Evolutionary conservation across 129 eudicot genomes (phyloP).

Genomic region (Artemisia annua): DNA sequence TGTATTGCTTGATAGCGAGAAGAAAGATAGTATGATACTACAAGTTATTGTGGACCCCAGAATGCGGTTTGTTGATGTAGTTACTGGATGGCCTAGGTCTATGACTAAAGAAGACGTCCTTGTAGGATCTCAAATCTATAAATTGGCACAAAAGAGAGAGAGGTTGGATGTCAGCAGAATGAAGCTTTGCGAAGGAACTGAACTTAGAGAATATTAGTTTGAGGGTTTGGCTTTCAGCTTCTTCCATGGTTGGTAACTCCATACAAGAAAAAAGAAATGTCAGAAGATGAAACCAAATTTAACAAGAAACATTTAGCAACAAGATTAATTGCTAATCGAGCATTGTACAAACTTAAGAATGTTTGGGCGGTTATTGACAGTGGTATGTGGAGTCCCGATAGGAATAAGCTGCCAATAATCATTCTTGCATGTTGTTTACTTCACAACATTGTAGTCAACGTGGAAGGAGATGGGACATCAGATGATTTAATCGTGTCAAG

Average conservation of each 20-base stretch:
- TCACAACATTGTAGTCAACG: conserved; percentile 56
- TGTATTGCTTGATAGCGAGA: too few species aligned
- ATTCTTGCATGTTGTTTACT: too few species aligned
- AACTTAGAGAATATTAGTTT: conserved; percentile 55
- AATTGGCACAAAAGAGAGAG: conserved; percentile 37
- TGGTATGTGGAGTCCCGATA: conserved; percentile 63
- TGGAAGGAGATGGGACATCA: conserved; percentile 24
- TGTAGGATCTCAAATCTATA: conserved; percentile 38
- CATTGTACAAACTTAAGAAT: conserved; percentile 53
- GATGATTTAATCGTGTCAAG: conserved; percentile 22
- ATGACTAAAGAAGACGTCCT: too few species aligned
- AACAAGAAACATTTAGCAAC: conserved; percentile 51
- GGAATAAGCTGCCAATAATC: conserved; percentile 51
- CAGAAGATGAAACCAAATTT: conserved; percentile 35
- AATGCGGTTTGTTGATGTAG: too few species aligned
- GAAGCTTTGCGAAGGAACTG: too few species aligned
- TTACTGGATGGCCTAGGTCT: too few species aligned
- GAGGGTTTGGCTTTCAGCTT: conserved; percentile 45
- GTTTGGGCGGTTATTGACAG: conserved; percentile 60
- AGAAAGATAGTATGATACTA: too few species aligned
- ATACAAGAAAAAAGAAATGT: conserved; percentile 35
- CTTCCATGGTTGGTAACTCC: conserved; percentile 79
- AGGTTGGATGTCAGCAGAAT: conserved; percentile 29
- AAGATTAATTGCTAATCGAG: conserved; percentile 47
- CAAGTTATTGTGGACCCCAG: too few species aligned